Base-by-base conservation (phyloP, 306 rosid species). In the Quercus engelmannii region DNA sequence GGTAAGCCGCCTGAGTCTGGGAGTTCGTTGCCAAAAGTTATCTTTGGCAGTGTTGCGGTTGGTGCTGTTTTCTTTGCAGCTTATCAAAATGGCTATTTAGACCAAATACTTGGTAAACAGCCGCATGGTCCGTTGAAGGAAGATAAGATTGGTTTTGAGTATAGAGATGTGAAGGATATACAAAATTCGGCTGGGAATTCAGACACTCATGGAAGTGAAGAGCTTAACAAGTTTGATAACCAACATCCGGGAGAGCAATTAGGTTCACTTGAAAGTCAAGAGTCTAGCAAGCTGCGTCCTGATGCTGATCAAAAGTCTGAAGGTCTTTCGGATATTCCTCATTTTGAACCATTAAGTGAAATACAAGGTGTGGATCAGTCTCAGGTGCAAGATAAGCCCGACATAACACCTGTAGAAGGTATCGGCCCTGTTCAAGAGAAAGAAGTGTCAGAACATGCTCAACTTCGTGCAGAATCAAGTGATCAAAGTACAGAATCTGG, bases 61-160 rank as follows among this genome's bases (percentile, higher is more conserved):
- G 89, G 98, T 55, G 92, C 91, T 79, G 93, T 92, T 57, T 82
- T 90, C 83, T 59, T 88, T 43, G 89, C 89, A 43, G 92, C 94
- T 69, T 92, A 91, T 83, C 90, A 87, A 74, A 78, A 89, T 46
- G 98, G 99, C 68, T 89, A 78, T 84, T 74, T 93, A 55, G 92
- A 90, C 77, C 83, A 85, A 69, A 79, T 88, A 83, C 69, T 89
- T 46, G 83, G 90, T 78, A 84, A 81, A 65, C 91, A 85, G 68
- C 83, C 74, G 54, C 84, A 69, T 57, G 80, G 78, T 85, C 81
- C 84, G 51, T 61, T 80, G 20, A 76, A 76, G 69, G 71, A 68
- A 74, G 83, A 71, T 52, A 77, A 80, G 77, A 69, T 79, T 73
- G 75, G 82, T 78, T 63, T 38, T 74, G 82, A 78, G 71, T 70